Evolutionary conservation across 805 yeast genomes (phyloP).

Genomic region (Pichia paraexigua): DNA sequence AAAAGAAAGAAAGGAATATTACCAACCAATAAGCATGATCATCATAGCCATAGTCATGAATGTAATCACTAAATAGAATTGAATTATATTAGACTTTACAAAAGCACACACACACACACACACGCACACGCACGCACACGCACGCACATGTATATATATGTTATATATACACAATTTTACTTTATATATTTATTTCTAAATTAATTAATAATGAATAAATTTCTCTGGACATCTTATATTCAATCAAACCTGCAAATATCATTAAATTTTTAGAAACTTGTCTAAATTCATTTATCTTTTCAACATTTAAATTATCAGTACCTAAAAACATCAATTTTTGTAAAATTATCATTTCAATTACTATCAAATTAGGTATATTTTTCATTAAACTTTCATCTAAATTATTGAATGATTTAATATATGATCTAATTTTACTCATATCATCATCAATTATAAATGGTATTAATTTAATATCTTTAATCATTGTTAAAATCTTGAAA

Average conservation of each 20-base stretch:
- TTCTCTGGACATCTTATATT: constrained; percentile 85
- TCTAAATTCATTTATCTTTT: constrained; percentile 46
- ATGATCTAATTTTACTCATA: constrained; percentile 53
- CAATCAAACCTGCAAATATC: constrained; percentile 92
- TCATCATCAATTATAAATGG: constrained; percentile 48
- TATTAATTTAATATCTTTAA: constrained; percentile 55
- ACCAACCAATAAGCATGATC: neutral
- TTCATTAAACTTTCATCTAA: constrained; percentile 66
- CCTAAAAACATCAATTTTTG: constrained; percentile 37
- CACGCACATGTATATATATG: no score
- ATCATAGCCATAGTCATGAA: constrained; percentile 7
- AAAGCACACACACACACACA: no score
- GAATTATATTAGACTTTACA: no score
- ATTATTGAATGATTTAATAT: constrained; percentile 53
- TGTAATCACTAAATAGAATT: neutral
- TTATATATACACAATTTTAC: neutral
- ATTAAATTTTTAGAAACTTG: constrained; percentile 77
- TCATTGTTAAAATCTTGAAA: constrained; percentile 30
- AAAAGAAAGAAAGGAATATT: constrained; percentile 17
- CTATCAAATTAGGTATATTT: constrained; percentile 70
- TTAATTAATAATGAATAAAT: constrained; percentile 63
- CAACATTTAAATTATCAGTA: constrained; percentile 37
- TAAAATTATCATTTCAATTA: constrained; percentile 74
- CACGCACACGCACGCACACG: no score
- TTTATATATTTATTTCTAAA: constrained; percentile 38